Base-by-base conservation (phyloP, 2,329 filamentous ascomycete species). In the Colletotrichum lini region DNA sequence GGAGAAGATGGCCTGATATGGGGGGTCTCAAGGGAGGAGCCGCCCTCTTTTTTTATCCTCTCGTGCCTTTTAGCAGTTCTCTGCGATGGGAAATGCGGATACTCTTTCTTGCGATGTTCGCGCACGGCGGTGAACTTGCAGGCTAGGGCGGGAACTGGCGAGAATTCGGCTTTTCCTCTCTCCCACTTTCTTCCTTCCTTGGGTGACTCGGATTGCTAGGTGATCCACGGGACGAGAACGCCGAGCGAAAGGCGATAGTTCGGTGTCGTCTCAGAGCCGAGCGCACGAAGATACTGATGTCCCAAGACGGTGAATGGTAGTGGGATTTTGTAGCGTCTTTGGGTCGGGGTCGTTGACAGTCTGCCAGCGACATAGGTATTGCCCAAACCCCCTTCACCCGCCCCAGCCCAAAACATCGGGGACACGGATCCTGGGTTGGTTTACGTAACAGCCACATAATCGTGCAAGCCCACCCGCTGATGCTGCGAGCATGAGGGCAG, bases 1-100 rank as follows among this genome's bases (percentile, higher is more conserved):
- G 65, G 44, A 64, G 69, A 64, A 60, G 38, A 53, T 72, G 69
- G 69, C 59, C 65, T 69, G 69, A 72, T 72, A 44, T 72, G 65
- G 69, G 65, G 65, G 47, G 53, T 60, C 68, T 59, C 45, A 54
- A 69, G 53, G 53, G 65, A 69, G 69, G 40, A 35, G 53, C 42
- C 65, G 52, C 69, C 69, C 65, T 72, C 69, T 72, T 72, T 72
- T 70, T 63, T 63, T 49, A 62, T 63, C 26, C 30, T 53, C 18
- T 53, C 60, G 40, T 47, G 54, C 26, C 67, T 30, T 66, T 59
- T 59, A 23, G 4, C 9, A 60, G 23, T 42, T 52, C 52, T 44
- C 62, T 40, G 52, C 57, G 21, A 54, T 58, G 69, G 59, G 40
- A 72, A 72, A 59, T 64, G 65, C 69, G 58, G 69, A 69, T 64